These are phyloP conservation scores for Cyberlindnera japonica DNA, from an alignment of 805 yeast genomes.

Conservation along the genomic window DNA sequence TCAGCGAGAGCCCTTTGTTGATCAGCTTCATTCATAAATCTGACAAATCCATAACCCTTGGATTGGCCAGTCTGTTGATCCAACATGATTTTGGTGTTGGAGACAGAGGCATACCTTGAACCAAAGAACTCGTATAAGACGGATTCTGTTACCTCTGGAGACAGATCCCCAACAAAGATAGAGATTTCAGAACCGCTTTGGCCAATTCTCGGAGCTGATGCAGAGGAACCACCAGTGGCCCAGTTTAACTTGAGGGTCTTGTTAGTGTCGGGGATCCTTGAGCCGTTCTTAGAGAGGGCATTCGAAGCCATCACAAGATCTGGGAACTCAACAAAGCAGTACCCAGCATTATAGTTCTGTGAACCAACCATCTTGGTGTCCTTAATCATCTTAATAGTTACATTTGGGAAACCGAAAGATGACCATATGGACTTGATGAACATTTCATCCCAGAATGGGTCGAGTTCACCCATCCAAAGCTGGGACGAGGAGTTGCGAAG, in stretches of 20 bases:
- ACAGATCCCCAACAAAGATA: slow-evolving; percentile 82
- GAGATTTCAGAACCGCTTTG: slow-evolving; percentile 46
- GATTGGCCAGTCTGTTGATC: slow-evolving; percentile 68
- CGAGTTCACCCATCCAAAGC: slow-evolving; percentile 90
- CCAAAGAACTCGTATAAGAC: slow-evolving; percentile 63
- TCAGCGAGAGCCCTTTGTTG: slow-evolving; percentile 70
- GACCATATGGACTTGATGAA: slow-evolving; percentile 68
- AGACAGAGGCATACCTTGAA: slow-evolving; percentile 65
- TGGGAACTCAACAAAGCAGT: slow-evolving; percentile 79
- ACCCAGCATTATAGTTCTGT: slow-evolving; percentile 52
- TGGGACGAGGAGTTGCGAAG: slow-evolving; percentile 27
- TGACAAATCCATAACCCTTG: slow-evolving; percentile 89
- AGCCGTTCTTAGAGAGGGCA: slow-evolving; percentile 68
- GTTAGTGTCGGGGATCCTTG: slow-evolving; percentile 58
- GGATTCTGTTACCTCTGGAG: slow-evolving; percentile 67
- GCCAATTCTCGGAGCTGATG: slow-evolving; percentile 10
- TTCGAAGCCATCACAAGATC: slow-evolving; percentile 54
- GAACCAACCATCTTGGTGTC: slow-evolving; percentile 42
- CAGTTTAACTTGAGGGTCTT: slow-evolving; percentile 69
- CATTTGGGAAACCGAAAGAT: slow-evolving; percentile 54
- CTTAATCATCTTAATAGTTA: slow-evolving; percentile 65
- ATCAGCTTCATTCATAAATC: slow-evolving; percentile 60
- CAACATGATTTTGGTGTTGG: slow-evolving; percentile 72
- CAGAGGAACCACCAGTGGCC: slow-evolving; percentile 59
- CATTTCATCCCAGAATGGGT: slow-evolving; percentile 77